phyloP scores from a whole-genome alignment of 116 monocot genomes.

The Phalaenopsis hybrid region DNA sequence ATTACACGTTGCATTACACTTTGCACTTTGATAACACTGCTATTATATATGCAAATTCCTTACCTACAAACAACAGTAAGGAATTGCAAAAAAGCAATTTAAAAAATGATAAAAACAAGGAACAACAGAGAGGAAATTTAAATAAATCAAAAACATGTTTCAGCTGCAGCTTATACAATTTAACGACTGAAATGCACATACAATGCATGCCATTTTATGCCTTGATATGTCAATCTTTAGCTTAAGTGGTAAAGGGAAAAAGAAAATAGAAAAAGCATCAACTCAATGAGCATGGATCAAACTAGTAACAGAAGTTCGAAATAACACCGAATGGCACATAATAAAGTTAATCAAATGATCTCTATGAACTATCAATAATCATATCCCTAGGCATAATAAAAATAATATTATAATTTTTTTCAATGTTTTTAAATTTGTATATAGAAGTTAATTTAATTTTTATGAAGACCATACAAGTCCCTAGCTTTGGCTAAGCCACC shows the following conservation, averaged over 20 bases:
- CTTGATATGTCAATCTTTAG: not conserved
- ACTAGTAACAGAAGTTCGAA: no score
- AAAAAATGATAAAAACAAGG: not conserved
- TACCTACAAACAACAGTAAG: not conserved
- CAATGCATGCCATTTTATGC: not conserved
- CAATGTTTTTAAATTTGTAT: not conserved
- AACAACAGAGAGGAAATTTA: not conserved
- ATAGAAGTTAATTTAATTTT: not conserved
- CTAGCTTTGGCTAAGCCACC: not conserved
- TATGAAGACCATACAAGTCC: not conserved
- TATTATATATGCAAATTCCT: not conserved
- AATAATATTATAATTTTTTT: not conserved
- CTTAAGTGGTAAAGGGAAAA: no score
- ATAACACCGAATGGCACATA: no score
- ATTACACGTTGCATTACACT: no score
- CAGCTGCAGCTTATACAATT: constrained; percentile 1
- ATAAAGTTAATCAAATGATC: no score
- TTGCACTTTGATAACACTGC: no score
- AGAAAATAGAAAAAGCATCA: no score
- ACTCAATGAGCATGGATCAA: no score
- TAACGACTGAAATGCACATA: not conserved
- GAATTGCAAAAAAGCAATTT: not conserved
- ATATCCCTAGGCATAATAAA: not conserved
- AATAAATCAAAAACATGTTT: not conserved
- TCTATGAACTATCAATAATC: no score